Base-by-base conservation (phyloP, 495 filamentous ascomycete species). In the Astrocystis sublimbata region DNA sequence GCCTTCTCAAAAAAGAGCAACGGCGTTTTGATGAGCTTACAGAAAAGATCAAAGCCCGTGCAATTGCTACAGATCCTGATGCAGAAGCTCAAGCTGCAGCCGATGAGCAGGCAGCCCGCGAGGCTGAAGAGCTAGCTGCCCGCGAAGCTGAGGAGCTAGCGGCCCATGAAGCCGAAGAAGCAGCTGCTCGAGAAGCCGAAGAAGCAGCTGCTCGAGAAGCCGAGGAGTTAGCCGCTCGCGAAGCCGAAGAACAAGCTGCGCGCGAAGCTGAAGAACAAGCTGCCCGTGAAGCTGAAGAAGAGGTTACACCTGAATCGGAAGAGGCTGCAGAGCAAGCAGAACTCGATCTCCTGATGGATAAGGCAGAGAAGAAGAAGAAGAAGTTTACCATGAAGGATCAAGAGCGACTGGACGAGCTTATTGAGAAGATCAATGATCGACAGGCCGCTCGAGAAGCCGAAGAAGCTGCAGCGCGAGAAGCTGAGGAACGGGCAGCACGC, bases 61-160 rank as follows among this genome's bases (percentile, higher is more conserved):
- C n/a, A 28, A 23, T 10, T 31, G 13, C 54, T 30, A 33, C 2
- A 42, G 31, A 24, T 31, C n/a, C 30, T n/a, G 63, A 52, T 38
- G 41, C 65, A n/a, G 36, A 43, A 38, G 53, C 58, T 28, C 21
- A 30, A 50, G 24, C 21, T 23, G 57, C 66, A 36, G 50, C 49
- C 30, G 51, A 62, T 56, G 49, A 64, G 61, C 47, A 63, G 45
- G 67, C 63, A 35, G 53, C 61, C 26, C 68, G 63, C 40, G 63
- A 71, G 55, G 71, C 68, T 13, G 42, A n/a, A n/a, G n/a, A n/a
- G n/a, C n/a, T n/a, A n/a, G n/a, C n/a, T n/a, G n/a, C n/a, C n/a
- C n/a, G n/a, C n/a, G n/a, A n/a, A n/a, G n/a, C n/a, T 7, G 75
- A 77, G 47, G 75, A 80, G 56, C 60, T 72, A 51, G 70, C 71